Evolutionary conservation across 257 asterid species (phyloP), one percentile per base, ranked within the genome.

Genomic region (Mitragyna speciosa): DNA sequence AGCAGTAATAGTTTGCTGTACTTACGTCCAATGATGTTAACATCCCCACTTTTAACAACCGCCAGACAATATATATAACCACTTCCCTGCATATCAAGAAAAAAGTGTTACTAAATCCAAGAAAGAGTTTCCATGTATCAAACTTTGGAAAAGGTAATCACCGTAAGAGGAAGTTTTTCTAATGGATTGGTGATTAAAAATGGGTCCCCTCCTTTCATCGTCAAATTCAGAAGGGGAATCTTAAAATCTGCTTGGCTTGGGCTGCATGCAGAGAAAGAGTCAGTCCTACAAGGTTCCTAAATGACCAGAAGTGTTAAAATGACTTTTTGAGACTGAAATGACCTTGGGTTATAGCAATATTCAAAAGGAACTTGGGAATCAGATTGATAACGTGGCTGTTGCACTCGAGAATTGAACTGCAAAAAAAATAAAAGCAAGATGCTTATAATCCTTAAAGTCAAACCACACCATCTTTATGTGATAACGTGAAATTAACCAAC

Each of bases 1-100:
- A 6, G 12, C 26, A 15, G 56, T 15, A 1, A 16, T 49, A 45
- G 33, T 20, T 17, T 43, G 61, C 17, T 28, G 73, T 85, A 91
- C 99, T 96, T 84, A 96, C 99, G 97, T 82, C 99, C 99, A 85
- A 94, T 92, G 82, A 96, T 90, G 90, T 96, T 86, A 22, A 96
- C 75, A 80, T 94, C 94, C 68, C 74, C 89, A 67, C 97, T 94
- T 84, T 87, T 91, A 86, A 94, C 89, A 17, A 96, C 56, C 82
- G 94, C 98, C 87, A 96, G 85, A 81, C 99, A 96, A 79, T 85
- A 96, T 22, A 90, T 86, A 39, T 12, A 49, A 64, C 90, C 89
- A 56, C 89, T 74, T 1, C 71, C 90, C 95, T 92, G 92, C 76
- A 83, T 74, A 65, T 48, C 43, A 59, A 64, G 10, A 59, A 22